phyloP scores from a whole-genome alignment of 352 stramenopile genomes.

The Phytophthora hibernalis region DNA sequence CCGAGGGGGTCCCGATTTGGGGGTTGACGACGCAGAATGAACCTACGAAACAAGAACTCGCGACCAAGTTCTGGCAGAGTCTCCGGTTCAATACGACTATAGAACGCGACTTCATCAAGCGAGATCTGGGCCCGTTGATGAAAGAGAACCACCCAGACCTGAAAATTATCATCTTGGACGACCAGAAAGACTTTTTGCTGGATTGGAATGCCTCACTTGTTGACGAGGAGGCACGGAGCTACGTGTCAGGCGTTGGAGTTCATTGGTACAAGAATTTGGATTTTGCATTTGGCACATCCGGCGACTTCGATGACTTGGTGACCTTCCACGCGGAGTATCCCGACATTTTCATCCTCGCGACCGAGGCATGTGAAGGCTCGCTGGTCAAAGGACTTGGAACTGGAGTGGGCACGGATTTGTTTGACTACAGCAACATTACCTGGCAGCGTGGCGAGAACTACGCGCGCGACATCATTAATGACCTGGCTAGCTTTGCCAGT shows the following conservation, averaged over 20 bases:
- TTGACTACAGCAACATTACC: conserved; percentile 28
- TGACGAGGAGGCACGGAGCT: conserved; percentile 58
- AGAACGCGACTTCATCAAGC: conserved; percentile 77
- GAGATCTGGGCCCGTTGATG: conserved; percentile 74
- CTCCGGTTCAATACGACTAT: conserved; percentile 49
- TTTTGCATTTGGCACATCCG: conserved; percentile 47
- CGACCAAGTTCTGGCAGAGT: conserved; percentile 49
- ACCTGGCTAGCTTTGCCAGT: not conserved
- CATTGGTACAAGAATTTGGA: conserved; percentile 88
- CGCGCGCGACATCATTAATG: not conserved
- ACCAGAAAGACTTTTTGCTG: conserved; percentile 74
- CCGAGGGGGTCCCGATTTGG: conserved; percentile 62
- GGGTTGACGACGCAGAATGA: conserved; percentile 80
- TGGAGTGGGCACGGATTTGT: conserved; percentile 40
- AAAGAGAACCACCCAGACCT: conserved; percentile 74
- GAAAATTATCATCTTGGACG: conserved; percentile 87
- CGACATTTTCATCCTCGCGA: conserved; percentile 85
- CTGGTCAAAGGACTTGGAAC: conserved; percentile 29
- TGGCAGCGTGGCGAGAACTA: not conserved
- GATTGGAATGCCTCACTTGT: conserved; percentile 52
- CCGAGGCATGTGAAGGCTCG: conserved; percentile 74
- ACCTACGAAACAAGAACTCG: conserved; percentile 46
- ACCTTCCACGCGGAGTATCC: conserved; percentile 65
- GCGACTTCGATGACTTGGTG: conserved; percentile 58
- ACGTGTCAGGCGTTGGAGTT: conserved; percentile 82